phyloP scores from a whole-genome alignment of 2,329 filamentous ascomycete genomes.

The Xylaria sp. region DNA sequence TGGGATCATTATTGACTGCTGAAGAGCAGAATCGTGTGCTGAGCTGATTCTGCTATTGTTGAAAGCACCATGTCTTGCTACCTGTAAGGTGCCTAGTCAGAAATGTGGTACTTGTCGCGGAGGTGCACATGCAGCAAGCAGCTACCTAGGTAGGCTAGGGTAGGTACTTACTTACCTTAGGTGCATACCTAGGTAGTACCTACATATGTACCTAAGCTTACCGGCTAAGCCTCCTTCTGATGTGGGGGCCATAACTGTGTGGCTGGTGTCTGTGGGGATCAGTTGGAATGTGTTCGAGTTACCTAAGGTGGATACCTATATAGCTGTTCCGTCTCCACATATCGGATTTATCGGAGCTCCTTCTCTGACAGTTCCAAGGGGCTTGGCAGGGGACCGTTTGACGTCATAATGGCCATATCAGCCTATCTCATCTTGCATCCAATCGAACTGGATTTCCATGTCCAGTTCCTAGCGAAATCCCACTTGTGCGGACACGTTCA shows the following conservation, averaged over 20 bases:
- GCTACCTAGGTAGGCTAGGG: too few species aligned
- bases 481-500: constrained; percentile 29
- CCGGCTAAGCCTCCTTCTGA: not conserved
- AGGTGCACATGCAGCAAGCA: not conserved
- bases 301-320: too few species aligned
- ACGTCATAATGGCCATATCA: constrained; percentile 33
- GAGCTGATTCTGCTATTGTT: not conserved
- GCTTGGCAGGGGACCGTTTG: constrained; percentile 38
- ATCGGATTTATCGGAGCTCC: constrained; percentile 26
- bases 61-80: not conserved
- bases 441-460: constrained; percentile 22
- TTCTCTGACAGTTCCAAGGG: not conserved
- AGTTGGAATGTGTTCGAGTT: not conserved
- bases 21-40: too few species aligned
- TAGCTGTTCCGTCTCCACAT: constrained; percentile 3
- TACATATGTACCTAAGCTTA: not conserved
- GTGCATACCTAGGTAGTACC: too few species aligned
- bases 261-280: constrained; percentile 18
- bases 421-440: constrained; percentile 31
- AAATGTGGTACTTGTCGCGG: not conserved
- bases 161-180: too few species aligned
- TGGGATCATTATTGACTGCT: not conserved
- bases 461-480: constrained; percentile 32
- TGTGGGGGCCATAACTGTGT: not conserved
- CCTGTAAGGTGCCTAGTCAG: not conserved